phyloP scores from a whole-genome alignment of 2,329 filamentous ascomycete genomes.

The Epichloe sibirici region DNA sequence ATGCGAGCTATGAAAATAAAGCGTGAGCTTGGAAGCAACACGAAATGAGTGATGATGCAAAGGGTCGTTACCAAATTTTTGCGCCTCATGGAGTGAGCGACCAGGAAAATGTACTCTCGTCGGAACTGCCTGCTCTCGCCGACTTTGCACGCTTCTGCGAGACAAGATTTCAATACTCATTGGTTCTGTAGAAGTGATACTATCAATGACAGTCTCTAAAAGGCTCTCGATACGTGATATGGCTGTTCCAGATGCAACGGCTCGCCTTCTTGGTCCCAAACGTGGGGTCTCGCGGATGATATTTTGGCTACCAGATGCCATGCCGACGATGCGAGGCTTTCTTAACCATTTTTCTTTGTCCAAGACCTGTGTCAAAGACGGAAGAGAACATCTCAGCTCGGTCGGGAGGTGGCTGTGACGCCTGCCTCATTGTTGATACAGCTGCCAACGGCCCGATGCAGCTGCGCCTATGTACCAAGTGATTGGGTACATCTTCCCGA shows the following conservation, averaged over 20 bases:
- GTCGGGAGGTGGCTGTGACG: no score
- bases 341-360: no score
- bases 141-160: conserved; percentile 9
- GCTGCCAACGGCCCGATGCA: background rate
- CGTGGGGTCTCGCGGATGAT: background rate
- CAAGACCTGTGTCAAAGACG: no score
- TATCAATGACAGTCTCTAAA: conserved; percentile 18
- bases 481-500: no score
- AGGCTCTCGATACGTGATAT: conserved; percentile 22
- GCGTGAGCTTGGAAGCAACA: background rate
- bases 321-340: background rate
- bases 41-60: background rate
- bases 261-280: background rate
- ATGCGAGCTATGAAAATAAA: conserved; percentile 32
- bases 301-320: background rate
- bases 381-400: no score
- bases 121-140: conserved; percentile 1
- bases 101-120: conserved; percentile 33
- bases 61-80: conserved; percentile 34
- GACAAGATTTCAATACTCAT: conserved; percentile 16
- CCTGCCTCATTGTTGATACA: background rate
- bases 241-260: conserved; percentile 1
- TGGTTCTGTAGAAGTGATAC: conserved; percentile 14
- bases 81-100: conserved; percentile 31
- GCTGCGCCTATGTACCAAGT: background rate